Conservation (phyloP, 179 eudicot genomes). For the Spergularia azorica region DNA sequence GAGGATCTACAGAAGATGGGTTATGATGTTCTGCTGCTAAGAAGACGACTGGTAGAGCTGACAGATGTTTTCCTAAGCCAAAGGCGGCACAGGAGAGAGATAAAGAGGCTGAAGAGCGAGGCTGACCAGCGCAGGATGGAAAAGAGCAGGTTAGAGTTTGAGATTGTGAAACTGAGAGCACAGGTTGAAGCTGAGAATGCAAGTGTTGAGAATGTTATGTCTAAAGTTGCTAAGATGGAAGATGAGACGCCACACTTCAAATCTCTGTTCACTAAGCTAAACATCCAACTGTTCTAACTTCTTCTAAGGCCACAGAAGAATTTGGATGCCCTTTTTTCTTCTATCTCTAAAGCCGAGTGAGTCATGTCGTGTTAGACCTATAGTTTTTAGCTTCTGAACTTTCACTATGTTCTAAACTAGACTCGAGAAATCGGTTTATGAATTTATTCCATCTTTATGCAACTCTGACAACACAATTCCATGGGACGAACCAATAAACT, state of each 20-base stretch:
- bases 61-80: conserved; percentile 20
- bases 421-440: too few relatives aligned
- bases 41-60: conserved; percentile 34
- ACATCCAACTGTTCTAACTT: conserved; percentile 18
- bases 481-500: too few relatives aligned
- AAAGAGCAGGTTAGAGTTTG: conserved; percentile 29
- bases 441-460: too few relatives aligned
- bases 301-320: too few relatives aligned
- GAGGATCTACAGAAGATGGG: conserved; percentile 37
- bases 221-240: conserved; percentile 30
- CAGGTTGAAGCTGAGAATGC: conserved; percentile 27
- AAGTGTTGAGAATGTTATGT: conserved; percentile 20
- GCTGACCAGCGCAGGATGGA: conserved; percentile 28
- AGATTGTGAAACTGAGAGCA: conserved; percentile 28
- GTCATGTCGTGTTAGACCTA: too few relatives aligned
- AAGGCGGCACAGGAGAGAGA: conserved; percentile 13
- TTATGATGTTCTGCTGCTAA: conserved; percentile 27
- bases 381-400: too few relatives aligned
- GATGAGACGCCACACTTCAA: conserved; percentile 25
- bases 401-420: too few relatives aligned
- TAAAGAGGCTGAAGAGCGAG: conserved; percentile 18
- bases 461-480: too few relatives aligned
- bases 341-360: too few relatives aligned
- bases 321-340: too few relatives aligned
- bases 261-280: conserved; percentile 12